These are phyloP conservation scores for Nannizziopsis arthrosporioides DNA, from an alignment of 2,329 filamentous ascomycete species.

Conservation along the genomic window DNA sequence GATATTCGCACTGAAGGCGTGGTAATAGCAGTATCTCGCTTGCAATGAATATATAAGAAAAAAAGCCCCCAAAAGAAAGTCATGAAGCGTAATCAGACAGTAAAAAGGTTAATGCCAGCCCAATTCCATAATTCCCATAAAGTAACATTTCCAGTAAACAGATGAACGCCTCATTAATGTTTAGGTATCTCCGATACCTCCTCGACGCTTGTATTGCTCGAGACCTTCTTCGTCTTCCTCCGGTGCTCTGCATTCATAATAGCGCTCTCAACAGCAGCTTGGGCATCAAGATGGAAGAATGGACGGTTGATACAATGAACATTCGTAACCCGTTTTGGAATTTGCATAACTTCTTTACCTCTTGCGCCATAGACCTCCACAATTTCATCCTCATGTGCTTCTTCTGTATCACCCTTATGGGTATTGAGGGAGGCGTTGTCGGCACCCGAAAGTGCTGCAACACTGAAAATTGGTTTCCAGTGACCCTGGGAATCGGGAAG, in stretches of 20 bases:
- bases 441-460: constrained; percentile 9
- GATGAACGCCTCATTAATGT: background rate
- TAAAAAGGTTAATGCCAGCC: background rate
- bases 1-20: too few species aligned
- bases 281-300: constrained; percentile 13
- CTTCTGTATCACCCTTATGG: background rate
- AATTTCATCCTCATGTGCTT: background rate
- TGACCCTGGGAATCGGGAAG: constrained; percentile 10
- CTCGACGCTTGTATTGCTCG: background rate
- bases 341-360: background rate
- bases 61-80: too few species aligned
- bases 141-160: too few species aligned
- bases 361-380: background rate
- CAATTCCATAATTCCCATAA: too few species aligned
- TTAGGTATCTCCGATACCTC: background rate
- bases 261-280: constrained; percentile 12
- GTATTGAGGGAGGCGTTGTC: background rate
- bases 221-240: background rate
- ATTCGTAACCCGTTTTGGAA: constrained; percentile 9
- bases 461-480: constrained; percentile 14
- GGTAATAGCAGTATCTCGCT: too few species aligned
- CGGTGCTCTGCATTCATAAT: constrained; percentile 11
- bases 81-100: background rate
- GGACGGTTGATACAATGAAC: constrained; percentile 13
- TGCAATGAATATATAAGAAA: too few species aligned